These are phyloP conservation scores for Calonectria hawksworthii DNA, from an alignment of 2,329 filamentous ascomycete species.

Conservation along the genomic window DNA sequence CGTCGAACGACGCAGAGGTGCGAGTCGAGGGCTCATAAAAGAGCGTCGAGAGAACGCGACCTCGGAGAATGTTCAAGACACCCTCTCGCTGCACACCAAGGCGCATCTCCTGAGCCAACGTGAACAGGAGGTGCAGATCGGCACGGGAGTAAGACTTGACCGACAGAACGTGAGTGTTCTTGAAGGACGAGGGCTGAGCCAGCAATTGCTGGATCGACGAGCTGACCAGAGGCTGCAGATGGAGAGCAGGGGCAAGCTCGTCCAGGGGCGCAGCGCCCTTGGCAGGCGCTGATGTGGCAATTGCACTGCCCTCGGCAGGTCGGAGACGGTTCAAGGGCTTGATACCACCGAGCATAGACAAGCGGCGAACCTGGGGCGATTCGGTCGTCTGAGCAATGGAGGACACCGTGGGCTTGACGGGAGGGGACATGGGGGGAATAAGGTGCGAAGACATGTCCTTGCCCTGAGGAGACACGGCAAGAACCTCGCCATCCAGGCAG, in stretches of 20 bases:
- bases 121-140: conserved; percentile 94
- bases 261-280: conserved; percentile 52
- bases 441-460: conserved; percentile 83
- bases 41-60: conserved; percentile 88
- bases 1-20: conserved; percentile 95
- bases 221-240: conserved; percentile 65
- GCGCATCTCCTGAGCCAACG: conserved; percentile 97
- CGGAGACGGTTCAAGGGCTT: conserved; percentile 50
- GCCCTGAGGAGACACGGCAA: conserved; percentile 71
- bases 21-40: conserved; percentile 99
- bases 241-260: conserved; percentile 61
- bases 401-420: conserved; percentile 65
- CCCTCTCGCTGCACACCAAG: conserved; percentile 94
- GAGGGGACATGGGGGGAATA: conserved; percentile 68
- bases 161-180: conserved; percentile 89
- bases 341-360: conserved; percentile 48
- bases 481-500: conserved; percentile 77
- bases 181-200: conserved; percentile 83
- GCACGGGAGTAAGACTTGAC: conserved; percentile 90
- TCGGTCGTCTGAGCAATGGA: conserved; percentile 53
- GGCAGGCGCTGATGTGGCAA: conserved; percentile 37
- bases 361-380: conserved; percentile 52
- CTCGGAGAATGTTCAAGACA: conserved; percentile 87
- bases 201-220: conserved; percentile 80
- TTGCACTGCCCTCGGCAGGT: conserved; percentile 41